These are phyloP conservation scores for Euryodendron excelsum DNA, from an alignment of 148 eudicot genomes.

Conservation along the genomic window DNA sequence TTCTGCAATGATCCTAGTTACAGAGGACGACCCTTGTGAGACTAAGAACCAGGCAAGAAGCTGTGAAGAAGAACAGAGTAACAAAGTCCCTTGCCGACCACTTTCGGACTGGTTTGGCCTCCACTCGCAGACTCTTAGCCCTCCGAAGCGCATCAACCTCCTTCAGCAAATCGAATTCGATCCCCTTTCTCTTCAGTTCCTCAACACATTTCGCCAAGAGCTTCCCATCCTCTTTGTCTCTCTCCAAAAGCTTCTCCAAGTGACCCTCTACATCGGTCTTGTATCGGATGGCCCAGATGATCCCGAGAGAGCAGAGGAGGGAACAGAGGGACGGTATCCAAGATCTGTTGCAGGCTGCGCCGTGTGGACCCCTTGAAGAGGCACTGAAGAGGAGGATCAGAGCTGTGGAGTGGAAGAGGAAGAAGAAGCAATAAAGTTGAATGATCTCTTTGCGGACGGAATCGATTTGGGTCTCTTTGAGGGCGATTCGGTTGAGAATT, in stretches of 20 bases:
- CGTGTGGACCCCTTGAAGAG: too few species aligned
- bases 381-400: neutral
- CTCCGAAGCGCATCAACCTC: constrained; percentile 74
- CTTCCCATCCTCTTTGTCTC: constrained; percentile 72
- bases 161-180: constrained; percentile 76
- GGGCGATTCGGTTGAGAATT: constrained; percentile 51
- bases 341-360: too few species aligned
- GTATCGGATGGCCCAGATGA: constrained; percentile 72
- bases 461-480: constrained; percentile 77
- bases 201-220: constrained; percentile 71
- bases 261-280: constrained; percentile 66
- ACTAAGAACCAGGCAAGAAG: constrained; percentile 60
- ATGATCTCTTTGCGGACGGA: constrained; percentile 12
- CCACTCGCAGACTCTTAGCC: constrained; percentile 70
- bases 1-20: constrained; percentile 21
- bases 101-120: constrained; percentile 49
- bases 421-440: too few species aligned
- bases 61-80: constrained; percentile 57
- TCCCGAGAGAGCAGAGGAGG: constrained; percentile 50
- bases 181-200: constrained; percentile 71
- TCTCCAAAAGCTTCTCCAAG: constrained; percentile 57
- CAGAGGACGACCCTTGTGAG: constrained; percentile 67
- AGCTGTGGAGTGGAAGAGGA: too few species aligned
- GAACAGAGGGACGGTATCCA: too few species aligned
- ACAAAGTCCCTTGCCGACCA: constrained; percentile 80